Conservation (phyloP, 1,284 basidiomycete genomes). For the Neonothopanus nambi region DNA sequence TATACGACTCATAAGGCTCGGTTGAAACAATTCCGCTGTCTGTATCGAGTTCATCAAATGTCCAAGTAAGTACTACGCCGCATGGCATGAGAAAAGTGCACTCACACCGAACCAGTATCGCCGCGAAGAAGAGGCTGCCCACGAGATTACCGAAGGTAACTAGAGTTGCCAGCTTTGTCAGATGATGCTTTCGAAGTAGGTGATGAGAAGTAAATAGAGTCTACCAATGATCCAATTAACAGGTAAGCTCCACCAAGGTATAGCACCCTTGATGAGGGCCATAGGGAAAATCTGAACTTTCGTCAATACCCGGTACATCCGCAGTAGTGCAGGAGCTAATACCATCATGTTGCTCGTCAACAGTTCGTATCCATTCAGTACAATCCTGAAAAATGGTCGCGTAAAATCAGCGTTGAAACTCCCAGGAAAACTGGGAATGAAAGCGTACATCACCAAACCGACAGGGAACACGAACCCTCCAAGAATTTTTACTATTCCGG, state of each 20-base stretch:
- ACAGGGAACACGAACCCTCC: slow-evolving; percentile 72
- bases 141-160: slow-evolving; percentile 19
- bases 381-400: slow-evolving; percentile 52
- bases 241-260: slow-evolving; percentile 69
- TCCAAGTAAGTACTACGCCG: too few species aligned
- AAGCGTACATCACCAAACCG: slow-evolving; percentile 69
- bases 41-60: slow-evolving; percentile 23
- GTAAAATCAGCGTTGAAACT: not conserved
- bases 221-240: slow-evolving; percentile 69
- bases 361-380: slow-evolving; percentile 68
- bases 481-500: slow-evolving; percentile 66
- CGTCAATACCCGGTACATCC: slow-evolving; percentile 13
- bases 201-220: slow-evolving; percentile 15
- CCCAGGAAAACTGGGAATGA: not conserved
- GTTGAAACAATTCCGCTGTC: slow-evolving; percentile 57
- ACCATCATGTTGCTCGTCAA: slow-evolving; percentile 78
- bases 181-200: slow-evolving; percentile 53
- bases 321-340: not conserved
- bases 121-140: slow-evolving; percentile 24
- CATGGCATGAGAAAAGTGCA: slow-evolving; percentile 1
- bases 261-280: slow-evolving; percentile 56
- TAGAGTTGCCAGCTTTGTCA: slow-evolving; percentile 64
- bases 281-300: slow-evolving; percentile 68
- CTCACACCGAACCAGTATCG: slow-evolving; percentile 66
- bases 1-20: slow-evolving; percentile 57